Base-by-base conservation (phyloP, 345 rosid genomes). In the Geranium brycei region DNA sequence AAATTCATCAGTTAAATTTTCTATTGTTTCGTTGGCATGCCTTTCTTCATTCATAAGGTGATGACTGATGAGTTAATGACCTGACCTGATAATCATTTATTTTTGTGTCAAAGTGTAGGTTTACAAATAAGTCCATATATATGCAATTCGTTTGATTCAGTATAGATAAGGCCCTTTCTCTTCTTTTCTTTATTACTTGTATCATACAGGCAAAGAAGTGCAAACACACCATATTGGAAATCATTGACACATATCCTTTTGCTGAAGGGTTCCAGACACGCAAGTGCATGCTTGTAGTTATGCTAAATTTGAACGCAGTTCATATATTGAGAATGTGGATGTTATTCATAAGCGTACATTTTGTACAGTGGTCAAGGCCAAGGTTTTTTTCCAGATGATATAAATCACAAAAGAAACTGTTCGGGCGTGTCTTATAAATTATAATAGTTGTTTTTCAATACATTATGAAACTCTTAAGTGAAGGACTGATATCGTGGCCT, bases 351-450 rank as follows among this genome's bases (percentile, higher is more conserved):
- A 17, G 19, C 35, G 30, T 17, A 23, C n/a, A 55, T 40, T 73
- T 62, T 62, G 72, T 53, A 16, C 78, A 93, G 99, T 91, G 92
- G 64, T 91, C 87, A 10, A 91, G 97, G 78, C 87, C 99, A 12
- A 83, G 89, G 17, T 87, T 79, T 67, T 67, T 93, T 73, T 76
- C 87, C 82, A 5, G 99, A 95, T 53, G 96, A 91, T 67, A 91
- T 67, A 91, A 78, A 62, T 71, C 79, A 62, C 89, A 82, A 66
- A 88, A 82, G 72, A 84, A 81, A 69, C 85, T 23, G 88, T 79
- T 69, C 67, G 69, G 82, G 77, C 76, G 62, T 72, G 76, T 65
- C 51, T 66, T 71, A 40, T 51, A 18, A 5, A 40, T 66, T 71
- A 40, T 51, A 18, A 5, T 10, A 0, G n/a, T 3, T 31, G 18